phyloP scores from a whole-genome alignment of 1,139 yeast genomes.

The Candida neerlandica region DNA sequence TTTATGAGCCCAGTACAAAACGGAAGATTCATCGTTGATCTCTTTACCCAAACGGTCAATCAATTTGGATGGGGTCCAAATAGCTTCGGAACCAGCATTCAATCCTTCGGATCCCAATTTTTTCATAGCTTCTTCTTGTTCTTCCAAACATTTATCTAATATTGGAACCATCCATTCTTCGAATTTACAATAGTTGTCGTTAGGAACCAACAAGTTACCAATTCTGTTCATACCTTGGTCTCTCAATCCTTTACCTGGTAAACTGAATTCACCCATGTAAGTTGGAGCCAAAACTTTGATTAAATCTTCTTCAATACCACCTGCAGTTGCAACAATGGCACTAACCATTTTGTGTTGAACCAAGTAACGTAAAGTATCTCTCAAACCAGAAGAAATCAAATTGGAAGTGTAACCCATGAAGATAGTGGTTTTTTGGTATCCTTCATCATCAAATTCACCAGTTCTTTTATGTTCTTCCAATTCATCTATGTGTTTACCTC shows the following conservation, averaged over 20 bases:
- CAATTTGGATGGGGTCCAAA: slow-evolving; percentile 92
- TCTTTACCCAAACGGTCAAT: slow-evolving; percentile 94
- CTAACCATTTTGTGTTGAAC: slow-evolving; percentile 94
- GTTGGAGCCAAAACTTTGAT: slow-evolving; percentile 97
- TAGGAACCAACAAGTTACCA: slow-evolving; percentile 94
- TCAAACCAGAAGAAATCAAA: slow-evolving; percentile 88
- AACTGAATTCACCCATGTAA: slow-evolving; percentile 84
- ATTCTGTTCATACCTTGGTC: slow-evolving; percentile 97
- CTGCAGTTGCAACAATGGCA: slow-evolving; percentile 94
- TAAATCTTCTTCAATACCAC: slow-evolving; percentile 96
- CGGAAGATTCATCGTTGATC: slow-evolving; percentile 91
- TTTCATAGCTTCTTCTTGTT: slow-evolving; percentile 72
- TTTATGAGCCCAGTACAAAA: slow-evolving; percentile 96
- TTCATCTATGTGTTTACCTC: slow-evolving; percentile 71
- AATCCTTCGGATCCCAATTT: slow-evolving; percentile 62
- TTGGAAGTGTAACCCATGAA: slow-evolving; percentile 98
- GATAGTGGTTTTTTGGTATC: slow-evolving; percentile 83
- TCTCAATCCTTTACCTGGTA: slow-evolving; percentile 79
- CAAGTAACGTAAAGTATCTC: slow-evolving; percentile 85
- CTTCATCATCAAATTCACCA: slow-evolving; percentile 79
- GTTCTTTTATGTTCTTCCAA: slow-evolving; percentile 69
- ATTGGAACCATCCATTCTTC: slow-evolving; percentile 99
- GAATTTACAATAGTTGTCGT: slow-evolving; percentile 94
- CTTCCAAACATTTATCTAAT: slow-evolving; percentile 81
- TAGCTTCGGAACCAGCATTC: slow-evolving; percentile 46